These are phyloP conservation scores for Jackrogersella minutella DNA, from an alignment of 495 filamentous ascomycete species.

Conservation along the genomic window DNA sequence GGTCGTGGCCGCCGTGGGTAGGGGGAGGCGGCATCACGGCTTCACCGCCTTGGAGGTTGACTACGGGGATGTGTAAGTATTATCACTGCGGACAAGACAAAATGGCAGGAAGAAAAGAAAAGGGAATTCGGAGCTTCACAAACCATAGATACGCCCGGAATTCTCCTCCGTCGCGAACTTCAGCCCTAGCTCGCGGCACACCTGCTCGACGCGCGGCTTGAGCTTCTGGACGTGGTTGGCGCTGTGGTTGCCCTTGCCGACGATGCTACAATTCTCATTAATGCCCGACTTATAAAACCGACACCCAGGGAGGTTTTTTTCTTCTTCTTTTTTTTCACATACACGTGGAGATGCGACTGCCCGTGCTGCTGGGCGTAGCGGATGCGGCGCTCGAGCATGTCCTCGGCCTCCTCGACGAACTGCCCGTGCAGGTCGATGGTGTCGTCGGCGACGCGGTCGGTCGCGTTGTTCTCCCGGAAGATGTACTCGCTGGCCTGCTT, in stretches of 20 bases:
- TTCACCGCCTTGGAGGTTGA: slow-evolving; percentile 51
- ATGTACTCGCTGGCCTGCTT: slow-evolving; percentile 90
- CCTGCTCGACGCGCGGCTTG: slow-evolving; percentile 86
- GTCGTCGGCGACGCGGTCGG: slow-evolving; percentile 72
- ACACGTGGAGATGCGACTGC: slow-evolving; percentile 70
- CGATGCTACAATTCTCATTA: slow-evolving; percentile 62
- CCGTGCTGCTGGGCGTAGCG: slow-evolving; percentile 72
- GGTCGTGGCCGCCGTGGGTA: slow-evolving; percentile 32
- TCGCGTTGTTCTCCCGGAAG: slow-evolving; percentile 89
- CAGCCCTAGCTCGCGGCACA: slow-evolving; percentile 83
- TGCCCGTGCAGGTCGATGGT: slow-evolving; percentile 95
- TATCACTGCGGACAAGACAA: background rate
- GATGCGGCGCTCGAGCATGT: slow-evolving; percentile 84
- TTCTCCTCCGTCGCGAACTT: slow-evolving; percentile 87
- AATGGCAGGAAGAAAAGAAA: too few relatives aligned
- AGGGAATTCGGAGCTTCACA: slow-evolving; percentile 55
- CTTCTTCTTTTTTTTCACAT: too few relatives aligned
- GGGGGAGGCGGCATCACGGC: slow-evolving; percentile 56
- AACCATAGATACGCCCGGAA: slow-evolving; percentile 76
- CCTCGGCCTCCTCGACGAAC: slow-evolving; percentile 92
- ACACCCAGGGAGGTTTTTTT: too few relatives aligned
- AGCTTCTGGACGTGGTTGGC: slow-evolving; percentile 82
- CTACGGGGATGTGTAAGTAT: slow-evolving; percentile 2
- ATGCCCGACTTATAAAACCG: too few relatives aligned
- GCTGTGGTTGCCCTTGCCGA: slow-evolving; percentile 93